Evolutionary conservation across 2,329 filamentous ascomycete genomes (phyloP).

Genomic region (Orbilia brochopaga): DNA sequence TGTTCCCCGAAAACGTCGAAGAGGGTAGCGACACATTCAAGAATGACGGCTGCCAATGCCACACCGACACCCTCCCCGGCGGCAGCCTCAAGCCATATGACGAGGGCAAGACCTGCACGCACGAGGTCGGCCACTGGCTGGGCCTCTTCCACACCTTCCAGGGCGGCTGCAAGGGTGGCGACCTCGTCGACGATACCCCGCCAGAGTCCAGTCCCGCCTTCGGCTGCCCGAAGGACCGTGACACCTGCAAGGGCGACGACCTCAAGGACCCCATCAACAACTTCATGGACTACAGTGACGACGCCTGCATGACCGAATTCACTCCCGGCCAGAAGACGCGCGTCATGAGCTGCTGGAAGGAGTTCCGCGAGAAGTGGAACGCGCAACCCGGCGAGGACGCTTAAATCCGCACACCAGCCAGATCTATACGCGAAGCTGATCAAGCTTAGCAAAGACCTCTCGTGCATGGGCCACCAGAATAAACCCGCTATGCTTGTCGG

Average conservation of each 20-base stretch:
- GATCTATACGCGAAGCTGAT: no score
- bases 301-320: conserved; percentile 62
- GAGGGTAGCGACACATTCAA: conserved; percentile 57
- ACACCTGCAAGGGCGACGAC: conserved; percentile 54
- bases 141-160: conserved; percentile 63
- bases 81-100: conserved; percentile 57
- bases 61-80: conserved; percentile 58
- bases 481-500: no score
- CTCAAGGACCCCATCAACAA: conserved; percentile 57
- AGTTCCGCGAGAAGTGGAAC: conserved; percentile 56
- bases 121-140: conserved; percentile 62
- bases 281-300: conserved; percentile 59
- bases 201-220: conserved; percentile 56
- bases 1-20: conserved; percentile 52
- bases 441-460: no score
- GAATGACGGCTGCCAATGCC: conserved; percentile 58
- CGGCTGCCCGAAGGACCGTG: conserved; percentile 58
- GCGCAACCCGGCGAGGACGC: no score
- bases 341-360: conserved; percentile 59
- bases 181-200: conserved; percentile 59
- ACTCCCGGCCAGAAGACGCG: conserved; percentile 59
- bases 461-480: no score
- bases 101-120: conserved; percentile 55
- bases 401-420: no score
- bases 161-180: conserved; percentile 59